Conservation (phyloP, 106 monocot species). For the Platanthera zijinensis region DNA sequence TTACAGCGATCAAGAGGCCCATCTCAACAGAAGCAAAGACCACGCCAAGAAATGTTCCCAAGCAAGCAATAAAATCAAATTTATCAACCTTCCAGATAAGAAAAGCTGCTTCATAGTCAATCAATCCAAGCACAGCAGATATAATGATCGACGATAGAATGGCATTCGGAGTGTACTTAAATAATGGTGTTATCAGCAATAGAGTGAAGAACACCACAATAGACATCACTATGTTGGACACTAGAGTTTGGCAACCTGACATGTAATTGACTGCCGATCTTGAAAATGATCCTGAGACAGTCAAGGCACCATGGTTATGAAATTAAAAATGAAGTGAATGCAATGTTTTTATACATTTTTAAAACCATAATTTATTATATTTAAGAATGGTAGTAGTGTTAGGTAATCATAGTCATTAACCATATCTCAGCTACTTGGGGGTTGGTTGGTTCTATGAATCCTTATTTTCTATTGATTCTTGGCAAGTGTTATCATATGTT, state of each 20-base stretch:
- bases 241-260: constrained; percentile 68
- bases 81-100: constrained; percentile 89
- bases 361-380: too few species aligned
- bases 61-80: constrained; percentile 78
- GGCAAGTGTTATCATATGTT: too few species aligned
- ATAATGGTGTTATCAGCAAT: constrained; percentile 70
- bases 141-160: constrained; percentile 77
- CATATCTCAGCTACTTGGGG: too few species aligned
- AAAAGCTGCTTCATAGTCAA: constrained; percentile 56
- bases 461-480: too few species aligned
- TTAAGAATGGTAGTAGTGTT: too few species aligned
- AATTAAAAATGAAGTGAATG: not conserved
- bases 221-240: constrained; percentile 85
- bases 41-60: constrained; percentile 89
- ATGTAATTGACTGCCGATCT: constrained; percentile 92
- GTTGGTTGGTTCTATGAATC: too few species aligned
- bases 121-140: constrained; percentile 61
- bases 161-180: constrained; percentile 87
- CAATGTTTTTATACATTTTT: not conserved
- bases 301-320: not conserved
- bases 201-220: constrained; percentile 57
- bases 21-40: constrained; percentile 72
- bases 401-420: too few species aligned
- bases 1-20: constrained; percentile 79
- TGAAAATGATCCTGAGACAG: constrained; percentile 73